A percentile compares a stretch with the other conserved stretches of the same genome.
These are phyloP conservation scores for Pachyrhizus erosus DNA, from an alignment of 306 rosid genomes.

Conservation along the genomic window DNA sequence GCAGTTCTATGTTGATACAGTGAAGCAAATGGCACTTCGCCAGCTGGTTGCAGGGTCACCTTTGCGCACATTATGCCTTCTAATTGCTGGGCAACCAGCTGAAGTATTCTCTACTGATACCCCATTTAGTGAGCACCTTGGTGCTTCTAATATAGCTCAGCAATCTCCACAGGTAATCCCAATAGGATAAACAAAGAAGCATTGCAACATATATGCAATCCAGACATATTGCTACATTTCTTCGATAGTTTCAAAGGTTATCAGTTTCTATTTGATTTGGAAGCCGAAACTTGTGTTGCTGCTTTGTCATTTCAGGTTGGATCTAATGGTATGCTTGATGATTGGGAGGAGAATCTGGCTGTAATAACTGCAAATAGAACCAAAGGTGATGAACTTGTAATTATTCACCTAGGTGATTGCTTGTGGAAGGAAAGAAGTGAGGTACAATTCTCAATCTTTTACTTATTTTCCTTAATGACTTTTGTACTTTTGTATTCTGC, in stretches of 20 bases:
- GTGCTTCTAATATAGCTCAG: conserved; percentile 51
- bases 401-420: conserved; percentile 90
- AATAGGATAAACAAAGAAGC: conserved; percentile 35
- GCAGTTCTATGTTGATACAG: conserved; percentile 94
- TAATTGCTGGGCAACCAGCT: conserved; percentile 94
- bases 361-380: conserved; percentile 94
- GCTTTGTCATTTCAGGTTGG: conserved; percentile 56
- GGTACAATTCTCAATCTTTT: conserved; percentile 53
- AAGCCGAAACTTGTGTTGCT: conserved; percentile 32
- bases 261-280: conserved; percentile 29
- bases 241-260: conserved; percentile 30
- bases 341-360: conserved; percentile 93
- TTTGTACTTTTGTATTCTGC: conserved; percentile 9
- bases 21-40: conserved; percentile 88
- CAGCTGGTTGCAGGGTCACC: conserved; percentile 92
- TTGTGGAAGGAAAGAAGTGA: conserved; percentile 92
- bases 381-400: conserved; percentile 90
- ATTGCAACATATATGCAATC: conserved; percentile 12
- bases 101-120: conserved; percentile 71
- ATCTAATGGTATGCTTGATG: conserved; percentile 79
- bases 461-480: background rate
- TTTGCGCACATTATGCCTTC: conserved; percentile 89
- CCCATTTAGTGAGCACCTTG: conserved; percentile 46
- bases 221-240: conserved; percentile 14
- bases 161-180: conserved; percentile 74